phyloP scores from a whole-genome alignment of 371 early-diverging fungal genomes.

The Mucor lusitanicus region DNA sequence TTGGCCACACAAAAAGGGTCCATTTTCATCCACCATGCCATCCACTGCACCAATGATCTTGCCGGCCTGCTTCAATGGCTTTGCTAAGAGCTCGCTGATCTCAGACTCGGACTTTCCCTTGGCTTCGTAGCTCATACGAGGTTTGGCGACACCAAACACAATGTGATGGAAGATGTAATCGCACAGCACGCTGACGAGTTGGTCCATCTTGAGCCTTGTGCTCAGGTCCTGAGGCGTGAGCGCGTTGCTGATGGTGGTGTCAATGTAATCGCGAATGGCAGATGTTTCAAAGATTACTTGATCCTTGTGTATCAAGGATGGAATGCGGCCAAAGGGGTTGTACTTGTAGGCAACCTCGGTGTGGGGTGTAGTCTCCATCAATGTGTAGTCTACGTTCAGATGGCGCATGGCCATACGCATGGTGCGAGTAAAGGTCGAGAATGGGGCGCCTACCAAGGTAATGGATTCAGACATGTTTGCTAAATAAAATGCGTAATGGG shows the following conservation, averaged over 20 bases:
- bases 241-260: conserved; percentile 1
- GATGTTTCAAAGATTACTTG: conserved; percentile 27
- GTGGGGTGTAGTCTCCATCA: conserved; percentile 23
- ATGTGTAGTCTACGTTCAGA: conserved; percentile 22
- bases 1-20: conserved; percentile 27
- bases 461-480: background rate
- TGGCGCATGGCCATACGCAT: conserved; percentile 37
- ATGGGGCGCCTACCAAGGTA: conserved; percentile 29
- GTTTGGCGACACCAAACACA: conserved; percentile 28
- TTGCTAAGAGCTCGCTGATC: conserved; percentile 11
- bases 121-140: conserved; percentile 21
- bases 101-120: conserved; percentile 23
- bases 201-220: conserved; percentile 18
- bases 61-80: conserved; percentile 11
- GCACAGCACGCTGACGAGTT: conserved; percentile 29
- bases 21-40: background rate
- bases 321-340: conserved; percentile 43
- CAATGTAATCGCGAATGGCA: conserved; percentile 35
- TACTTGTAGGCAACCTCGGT: conserved; percentile 29
- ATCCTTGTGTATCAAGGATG: conserved; percentile 26
- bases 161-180: conserved; percentile 40
- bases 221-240: conserved; percentile 28
- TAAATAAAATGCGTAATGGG: background rate
- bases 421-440: conserved; percentile 43
- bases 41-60: conserved; percentile 13